A percentile compares a stretch with the other conserved stretches of the same genome.
These are phyloP conservation scores for Bacidia gigantensis DNA, from an alignment of 495 filamentous ascomycete genomes.

Conservation along the genomic window DNA sequence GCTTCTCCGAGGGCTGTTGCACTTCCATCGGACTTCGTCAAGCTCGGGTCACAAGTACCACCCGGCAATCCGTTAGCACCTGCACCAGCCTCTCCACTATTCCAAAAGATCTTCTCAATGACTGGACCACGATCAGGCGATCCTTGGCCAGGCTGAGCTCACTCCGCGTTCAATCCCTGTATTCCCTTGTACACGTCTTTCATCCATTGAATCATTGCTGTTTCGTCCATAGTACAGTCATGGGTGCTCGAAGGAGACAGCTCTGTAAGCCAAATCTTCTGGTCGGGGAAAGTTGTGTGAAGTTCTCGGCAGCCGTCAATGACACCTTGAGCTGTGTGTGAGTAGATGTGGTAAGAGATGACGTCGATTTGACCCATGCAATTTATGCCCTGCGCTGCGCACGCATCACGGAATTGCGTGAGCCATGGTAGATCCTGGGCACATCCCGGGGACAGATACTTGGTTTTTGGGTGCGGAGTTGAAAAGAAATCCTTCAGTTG, in stretches of 20 bases:
- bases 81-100: slow-evolving; percentile 10
- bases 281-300: slow-evolving; percentile 8
- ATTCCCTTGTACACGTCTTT: slow-evolving; percentile 2
- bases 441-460: slow-evolving; percentile 13
- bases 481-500: slow-evolving; percentile 3
- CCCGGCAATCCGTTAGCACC: background rate
- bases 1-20: slow-evolving; percentile 11
- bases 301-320: slow-evolving; percentile 7
- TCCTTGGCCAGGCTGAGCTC: background rate
- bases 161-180: background rate
- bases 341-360: slow-evolving; percentile 15
- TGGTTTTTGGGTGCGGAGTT: slow-evolving; percentile 4
- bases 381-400: background rate
- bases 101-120: slow-evolving; percentile 20
- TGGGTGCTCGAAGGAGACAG: slow-evolving; percentile 9
- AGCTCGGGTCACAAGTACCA: slow-evolving; percentile 15
- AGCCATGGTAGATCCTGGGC: slow-evolving; percentile 13
- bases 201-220: slow-evolving; percentile 9
- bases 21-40: slow-evolving; percentile 14
- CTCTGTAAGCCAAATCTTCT: slow-evolving; percentile 20
- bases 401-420: slow-evolving; percentile 9
- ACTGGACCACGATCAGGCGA: too few relatives aligned
- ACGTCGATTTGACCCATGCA: slow-evolving; percentile 15
- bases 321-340: slow-evolving; percentile 1
- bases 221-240: slow-evolving; percentile 2